Percentiles rank a stretch among this genome's conserved stretches.
Conservation (phyloP, 176 grass and related monocot species). For the Aegilops umbellulata region DNA sequence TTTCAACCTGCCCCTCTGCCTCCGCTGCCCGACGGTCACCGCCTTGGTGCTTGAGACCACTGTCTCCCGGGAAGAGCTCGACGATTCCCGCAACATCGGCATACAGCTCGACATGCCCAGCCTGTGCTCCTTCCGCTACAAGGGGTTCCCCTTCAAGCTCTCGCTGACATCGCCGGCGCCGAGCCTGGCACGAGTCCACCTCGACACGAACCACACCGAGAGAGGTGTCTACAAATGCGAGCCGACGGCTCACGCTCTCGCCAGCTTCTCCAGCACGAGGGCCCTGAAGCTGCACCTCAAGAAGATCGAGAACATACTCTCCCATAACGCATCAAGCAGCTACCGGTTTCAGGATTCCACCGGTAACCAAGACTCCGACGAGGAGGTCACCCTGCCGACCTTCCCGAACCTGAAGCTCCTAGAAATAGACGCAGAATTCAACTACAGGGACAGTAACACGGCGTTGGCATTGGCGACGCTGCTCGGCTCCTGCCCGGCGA, state of each 20-base stretch:
- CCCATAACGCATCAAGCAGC: not conserved
- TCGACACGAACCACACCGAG: not conserved
- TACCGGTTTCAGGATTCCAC: not conserved
- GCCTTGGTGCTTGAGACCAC: not conserved
- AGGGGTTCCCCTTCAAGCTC: not conserved
- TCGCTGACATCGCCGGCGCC: not conserved
- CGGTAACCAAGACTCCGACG: not conserved
- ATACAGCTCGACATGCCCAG: not conserved
- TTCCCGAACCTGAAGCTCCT: not conserved
- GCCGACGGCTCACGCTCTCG: not conserved
- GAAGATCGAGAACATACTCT: not conserved
- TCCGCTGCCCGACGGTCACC: not conserved
- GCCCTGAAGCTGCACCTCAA: not conserved
- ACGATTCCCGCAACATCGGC: not conserved
- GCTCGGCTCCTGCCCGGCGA: not conserved
- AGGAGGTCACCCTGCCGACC: not conserved
- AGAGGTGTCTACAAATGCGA: not conserved
- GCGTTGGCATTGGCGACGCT: not conserved
- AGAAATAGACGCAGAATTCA: not conserved
- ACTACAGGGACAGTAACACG: not conserved
- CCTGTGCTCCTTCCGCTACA: not conserved
- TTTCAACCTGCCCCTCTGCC: not conserved
- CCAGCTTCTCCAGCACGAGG: not conserved
- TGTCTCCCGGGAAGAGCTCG: not conserved
- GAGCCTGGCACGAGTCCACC: not conserved